These are phyloP conservation scores for Leishmania martiniquensis DNA, from an alignment of 208 protist genomes.

Conservation along the genomic window DNA sequence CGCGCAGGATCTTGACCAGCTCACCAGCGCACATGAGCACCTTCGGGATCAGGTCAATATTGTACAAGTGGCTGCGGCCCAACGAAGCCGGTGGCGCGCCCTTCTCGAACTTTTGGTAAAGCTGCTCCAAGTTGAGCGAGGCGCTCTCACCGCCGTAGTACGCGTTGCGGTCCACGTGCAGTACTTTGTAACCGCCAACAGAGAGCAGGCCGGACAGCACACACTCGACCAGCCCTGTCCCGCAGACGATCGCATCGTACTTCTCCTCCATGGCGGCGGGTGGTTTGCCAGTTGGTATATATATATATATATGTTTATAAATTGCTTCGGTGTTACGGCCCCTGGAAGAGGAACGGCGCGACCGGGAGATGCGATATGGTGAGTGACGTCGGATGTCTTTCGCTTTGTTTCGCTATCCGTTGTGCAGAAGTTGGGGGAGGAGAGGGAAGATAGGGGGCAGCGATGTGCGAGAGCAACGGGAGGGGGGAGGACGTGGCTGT, in stretches of 20 bases:
- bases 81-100: slow-evolving; percentile 72
- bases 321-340: no score
- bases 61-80: slow-evolving; percentile 97
- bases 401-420: neutral
- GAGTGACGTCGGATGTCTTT: neutral
- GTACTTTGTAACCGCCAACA: slow-evolving; percentile 97
- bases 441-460: neutral
- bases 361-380: no score
- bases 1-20: slow-evolving; percentile 98
- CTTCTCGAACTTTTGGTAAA: slow-evolving; percentile 96
- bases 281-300: no score
- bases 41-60: slow-evolving; percentile 99
- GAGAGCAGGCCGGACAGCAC: slow-evolving; percentile 96
- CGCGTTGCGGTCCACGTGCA: slow-evolving; percentile 99
- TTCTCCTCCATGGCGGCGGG: slow-evolving; percentile 72
- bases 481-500: neutral
- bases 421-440: neutral
- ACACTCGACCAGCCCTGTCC: slow-evolving; percentile 99
- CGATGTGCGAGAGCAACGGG: neutral
- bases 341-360: no score
- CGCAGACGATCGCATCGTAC: slow-evolving; percentile 98
- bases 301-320: no score
- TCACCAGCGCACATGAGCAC: slow-evolving; percentile 98
- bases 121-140: slow-evolving; percentile 98
- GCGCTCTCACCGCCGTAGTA: slow-evolving; percentile 99